These are phyloP conservation scores for Talaromyces sp. DNA, from an alignment of 2,329 filamentous ascomycete genomes.

Conservation along the genomic window DNA sequence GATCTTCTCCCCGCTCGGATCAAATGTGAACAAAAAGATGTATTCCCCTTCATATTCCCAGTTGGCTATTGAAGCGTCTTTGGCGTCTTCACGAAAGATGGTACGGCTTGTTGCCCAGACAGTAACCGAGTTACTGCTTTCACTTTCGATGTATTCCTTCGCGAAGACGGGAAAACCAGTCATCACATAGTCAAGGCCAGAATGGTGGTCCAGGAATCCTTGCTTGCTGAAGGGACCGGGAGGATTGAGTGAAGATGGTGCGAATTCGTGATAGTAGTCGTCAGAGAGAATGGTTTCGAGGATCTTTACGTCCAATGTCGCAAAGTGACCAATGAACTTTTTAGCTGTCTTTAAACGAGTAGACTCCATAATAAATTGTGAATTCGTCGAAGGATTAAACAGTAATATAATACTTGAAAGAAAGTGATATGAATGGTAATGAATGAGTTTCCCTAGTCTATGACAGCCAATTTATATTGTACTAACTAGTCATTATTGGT, in stretches of 20 bases:
- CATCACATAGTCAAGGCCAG: slow-evolving; percentile 9
- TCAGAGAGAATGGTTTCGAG: background rate
- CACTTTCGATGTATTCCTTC: slow-evolving; percentile 14
- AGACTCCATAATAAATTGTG: background rate
- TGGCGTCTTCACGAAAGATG: slow-evolving; percentile 22
- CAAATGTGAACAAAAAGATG: slow-evolving; percentile 27
- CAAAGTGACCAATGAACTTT: slow-evolving; percentile 1
- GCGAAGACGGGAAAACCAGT: slow-evolving; percentile 13
- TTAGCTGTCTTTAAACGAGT: background rate
- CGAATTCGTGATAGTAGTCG: background rate
- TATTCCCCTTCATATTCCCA: slow-evolving; percentile 30
- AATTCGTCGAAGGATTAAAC: background rate
- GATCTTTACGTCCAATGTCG: background rate
- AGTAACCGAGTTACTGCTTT: slow-evolving; percentile 19
- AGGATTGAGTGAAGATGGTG: background rate
- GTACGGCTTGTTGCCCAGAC: slow-evolving; percentile 24
- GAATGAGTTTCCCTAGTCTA: too few relatives aligned
- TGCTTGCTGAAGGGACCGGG: slow-evolving; percentile 8
- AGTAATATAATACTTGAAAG: background rate
- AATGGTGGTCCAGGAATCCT: slow-evolving; percentile 10
- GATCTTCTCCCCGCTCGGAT: slow-evolving; percentile 24
- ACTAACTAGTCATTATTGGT: too few relatives aligned
- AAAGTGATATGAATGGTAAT: too few relatives aligned
- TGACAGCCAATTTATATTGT: too few relatives aligned
- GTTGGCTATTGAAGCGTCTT: slow-evolving; percentile 16